These are phyloP conservation scores for Populus pruinosa DNA, from an alignment of 345 rosid species.

Conservation along the genomic window DNA sequence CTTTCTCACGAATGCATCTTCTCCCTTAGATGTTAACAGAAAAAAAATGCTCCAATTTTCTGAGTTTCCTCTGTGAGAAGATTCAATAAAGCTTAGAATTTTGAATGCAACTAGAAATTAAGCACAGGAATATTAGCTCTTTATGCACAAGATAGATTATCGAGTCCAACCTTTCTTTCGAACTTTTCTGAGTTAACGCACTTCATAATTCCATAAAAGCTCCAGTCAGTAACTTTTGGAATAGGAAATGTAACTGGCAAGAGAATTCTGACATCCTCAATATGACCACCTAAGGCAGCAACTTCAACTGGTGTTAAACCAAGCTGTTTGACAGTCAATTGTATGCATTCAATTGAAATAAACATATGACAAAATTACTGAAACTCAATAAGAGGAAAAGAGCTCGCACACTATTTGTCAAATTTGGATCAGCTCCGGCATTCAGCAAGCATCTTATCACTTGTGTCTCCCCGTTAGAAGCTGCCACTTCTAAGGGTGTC, in stretches of 20 bases:
- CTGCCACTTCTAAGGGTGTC: neutral
- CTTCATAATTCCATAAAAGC: neutral
- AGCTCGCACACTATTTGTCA: neutral
- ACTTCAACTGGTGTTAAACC: conserved; percentile 5
- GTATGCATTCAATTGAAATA: neutral
- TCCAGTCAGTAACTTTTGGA: neutral
- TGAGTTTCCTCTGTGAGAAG: neutral
- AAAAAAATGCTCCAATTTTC: neutral
- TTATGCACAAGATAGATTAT: no score
- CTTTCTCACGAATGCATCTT: no score
- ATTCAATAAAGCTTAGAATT: neutral
- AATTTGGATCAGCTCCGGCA: neutral
- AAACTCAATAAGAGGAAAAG: neutral
- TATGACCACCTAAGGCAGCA: neutral
- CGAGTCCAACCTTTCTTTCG: neutral
- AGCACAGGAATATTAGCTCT: no score
- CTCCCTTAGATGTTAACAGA: no score
- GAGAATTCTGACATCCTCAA: neutral
- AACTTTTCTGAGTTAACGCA: neutral
- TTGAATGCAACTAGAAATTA: no score
- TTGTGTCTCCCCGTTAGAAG: neutral
- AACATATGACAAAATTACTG: neutral
- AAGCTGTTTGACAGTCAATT: neutral
- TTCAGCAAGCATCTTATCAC: conserved; percentile 4
- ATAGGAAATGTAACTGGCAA: conserved; percentile 1